Base-by-base conservation (phyloP, 1,139 yeast species). In the Lodderomyces orthopsilosis region DNA sequence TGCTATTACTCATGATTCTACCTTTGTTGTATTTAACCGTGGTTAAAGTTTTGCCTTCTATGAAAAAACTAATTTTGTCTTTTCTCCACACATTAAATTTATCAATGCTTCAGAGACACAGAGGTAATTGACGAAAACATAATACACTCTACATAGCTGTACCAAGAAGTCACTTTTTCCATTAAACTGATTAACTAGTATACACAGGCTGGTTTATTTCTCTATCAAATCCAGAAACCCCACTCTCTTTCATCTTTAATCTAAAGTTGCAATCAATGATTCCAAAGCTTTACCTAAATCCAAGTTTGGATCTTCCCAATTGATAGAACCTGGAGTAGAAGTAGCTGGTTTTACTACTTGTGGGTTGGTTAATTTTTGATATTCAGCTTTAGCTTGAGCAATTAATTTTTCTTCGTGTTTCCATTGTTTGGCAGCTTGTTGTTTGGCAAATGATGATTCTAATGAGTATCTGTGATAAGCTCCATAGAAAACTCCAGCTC, bases 241-340 rank as follows among this genome's bases (percentile, higher is more conserved):
- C 23, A 12, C 26, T 12, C 18, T 12, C 18, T 34, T 2, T 19
- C 17, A 3, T 21, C 9, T 34, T 41, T 66, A 69, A 47, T 70
- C 74, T 59, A 73, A 70, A 57, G 71, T 72, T 51, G 64, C 68
- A 45, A 72, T 55, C 56, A 70, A 65, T 12, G 73, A 63, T 54
- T 70, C 77, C 55, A 73, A 69, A 40, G 68, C 77, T 51, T 59
- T 60, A 35, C 76, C 96, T 54, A 86, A 75, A 65, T 91, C 97
- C 66, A 89, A 79, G 74, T 89, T 85, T 56, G 95, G 94, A 68
- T 90, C 96, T 59, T 88, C 94, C 68, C 91, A 77, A 70, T 89
- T 83, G 55, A 87, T 72, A 45, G 83, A 70, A 30, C 74, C 72
- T 17, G 65, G 45, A 17, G 61, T 44, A 14, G 57, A 46, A 21